phyloP scores from a whole-genome alignment of 1,284 basidiomycete genomes.

The Ganoderma leucocontextum region DNA sequence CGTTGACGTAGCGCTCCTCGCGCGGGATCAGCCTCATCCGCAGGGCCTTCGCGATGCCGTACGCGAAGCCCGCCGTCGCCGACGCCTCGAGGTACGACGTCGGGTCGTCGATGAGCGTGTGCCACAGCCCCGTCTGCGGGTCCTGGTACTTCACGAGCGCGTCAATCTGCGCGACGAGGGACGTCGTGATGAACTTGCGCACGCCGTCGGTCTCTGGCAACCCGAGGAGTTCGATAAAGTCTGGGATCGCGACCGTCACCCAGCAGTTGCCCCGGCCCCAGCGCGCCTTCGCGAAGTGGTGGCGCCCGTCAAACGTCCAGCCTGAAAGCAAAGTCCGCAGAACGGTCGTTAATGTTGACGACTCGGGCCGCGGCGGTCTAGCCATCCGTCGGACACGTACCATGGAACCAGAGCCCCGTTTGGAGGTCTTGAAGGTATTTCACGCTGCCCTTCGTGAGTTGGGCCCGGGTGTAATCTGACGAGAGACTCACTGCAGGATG shows the following conservation, averaged over 20 bases:
- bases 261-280: slow-evolving; percentile 77
- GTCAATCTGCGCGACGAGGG: slow-evolving; percentile 61
- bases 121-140: slow-evolving; percentile 61
- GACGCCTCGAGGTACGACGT: slow-evolving; percentile 67
- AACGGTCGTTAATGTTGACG: not conserved
- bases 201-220: slow-evolving; percentile 53
- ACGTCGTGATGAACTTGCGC: slow-evolving; percentile 54
- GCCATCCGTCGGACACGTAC: slow-evolving; percentile 41
- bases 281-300: slow-evolving; percentile 61
- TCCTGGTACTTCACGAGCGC: slow-evolving; percentile 62
- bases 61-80: slow-evolving; percentile 69
- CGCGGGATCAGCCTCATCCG: slow-evolving; percentile 56
- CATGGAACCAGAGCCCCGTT: slow-evolving; percentile 64
- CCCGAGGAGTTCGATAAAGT: slow-evolving; percentile 64
- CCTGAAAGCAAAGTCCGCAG: slow-evolving; percentile 38
- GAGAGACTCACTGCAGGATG: slow-evolving; percentile 49
- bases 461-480: not conserved
- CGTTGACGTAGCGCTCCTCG: slow-evolving; percentile 52
- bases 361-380: slow-evolving; percentile 6
- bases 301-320: slow-evolving; percentile 60
- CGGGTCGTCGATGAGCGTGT: slow-evolving; percentile 66
- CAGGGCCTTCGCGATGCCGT: slow-evolving; percentile 66
- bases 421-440: slow-evolving; percentile 60
- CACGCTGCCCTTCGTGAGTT: slow-evolving; percentile 32
- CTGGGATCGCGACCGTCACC: slow-evolving; percentile 69